Evolutionary conservation across 495 filamentous ascomycete genomes (phyloP).

Genomic region (Extremus antarcticus): DNA sequence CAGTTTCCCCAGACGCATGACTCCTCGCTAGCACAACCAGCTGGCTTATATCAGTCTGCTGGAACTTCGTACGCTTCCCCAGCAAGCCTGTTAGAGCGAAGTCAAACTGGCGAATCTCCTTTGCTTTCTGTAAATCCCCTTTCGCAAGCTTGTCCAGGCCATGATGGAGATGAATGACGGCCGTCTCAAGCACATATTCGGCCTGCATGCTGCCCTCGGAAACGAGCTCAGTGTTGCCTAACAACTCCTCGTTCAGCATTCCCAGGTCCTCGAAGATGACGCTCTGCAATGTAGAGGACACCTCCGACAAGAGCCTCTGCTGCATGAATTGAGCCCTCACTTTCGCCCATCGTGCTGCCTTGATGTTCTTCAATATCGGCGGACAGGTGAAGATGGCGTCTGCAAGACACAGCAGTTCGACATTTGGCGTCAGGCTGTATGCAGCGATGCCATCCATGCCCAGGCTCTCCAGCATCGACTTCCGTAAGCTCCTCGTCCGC

Average conservation of each 20-base stretch:
- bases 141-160: constrained; percentile 68
- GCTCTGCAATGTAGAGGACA: constrained; percentile 53
- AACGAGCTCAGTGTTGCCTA: constrained; percentile 22
- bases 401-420: constrained; percentile 73
- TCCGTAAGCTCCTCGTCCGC: constrained; percentile 30
- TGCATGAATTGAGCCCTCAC: constrained; percentile 73
- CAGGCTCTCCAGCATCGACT: constrained; percentile 50
- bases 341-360: constrained; percentile 33
- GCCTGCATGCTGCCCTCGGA: constrained; percentile 20
- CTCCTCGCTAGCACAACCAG: constrained; percentile 86
- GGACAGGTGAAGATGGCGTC: constrained; percentile 52
- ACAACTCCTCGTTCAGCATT: constrained; percentile 26
- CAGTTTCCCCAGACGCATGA: constrained; percentile 1
- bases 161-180: constrained; percentile 73
- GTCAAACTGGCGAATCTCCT: constrained; percentile 52
- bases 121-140: constrained; percentile 56
- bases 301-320: constrained; percentile 75
- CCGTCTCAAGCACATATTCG: constrained; percentile 69
- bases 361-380: constrained; percentile 33
- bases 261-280: constrained; percentile 44
- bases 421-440: constrained; percentile 70
- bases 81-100: constrained; percentile 78
- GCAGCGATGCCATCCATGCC: constrained; percentile 75
- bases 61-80: constrained; percentile 87
- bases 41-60: constrained; percentile 80